Base-by-base conservation (phyloP, 495 filamentous ascomycete species). In the Penicillium flavigenum region DNA sequence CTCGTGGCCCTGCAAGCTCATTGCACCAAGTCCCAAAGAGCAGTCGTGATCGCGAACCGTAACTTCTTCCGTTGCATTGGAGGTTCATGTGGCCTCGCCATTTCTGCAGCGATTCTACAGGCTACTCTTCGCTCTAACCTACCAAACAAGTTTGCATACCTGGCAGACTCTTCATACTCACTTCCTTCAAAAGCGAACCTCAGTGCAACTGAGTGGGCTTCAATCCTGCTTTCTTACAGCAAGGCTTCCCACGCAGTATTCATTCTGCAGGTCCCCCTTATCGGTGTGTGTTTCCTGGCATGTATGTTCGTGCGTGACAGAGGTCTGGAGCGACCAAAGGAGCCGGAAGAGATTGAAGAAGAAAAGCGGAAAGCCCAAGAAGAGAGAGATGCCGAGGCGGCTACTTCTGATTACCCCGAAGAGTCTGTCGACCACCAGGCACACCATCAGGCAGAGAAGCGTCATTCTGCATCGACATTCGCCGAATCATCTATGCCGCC, bases 1-100 rank as follows among this genome's bases (percentile, higher is more conserved):
- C 71, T 88, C 0, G 79, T 88, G n/a, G 85, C 85, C 9, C 65
- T 84, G 20, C 84, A 87, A 65, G 83, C 85, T 10, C 82, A 86
- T 63, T 82, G 75, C 38, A 76, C 71, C 14, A 80, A 83, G 46
- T 64, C 77, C 1, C 81, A 88, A 47, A 74, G 84, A 44, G 85
- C 85, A 0, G 79, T 87, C 2, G 77, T 83, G 8, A 86, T 84
- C 26, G 80, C 79, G 11, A 76, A 83, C 54, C 79, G 85, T 6
- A 88, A 88, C 60, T 86, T 87, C 66, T 77, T 87, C 62, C 79
- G 85, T 19, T 80, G 79, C 31, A 69, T 85, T 10, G 85, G 85
- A 9, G 84, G 83, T 14, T 76, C 83, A 8, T 76, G 79, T 38
- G 85, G 85, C 1, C 76, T 88, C 3, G 82, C 83, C 0, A 66